Conservation (phyloP, 2,329 filamentous ascomycete species). For the Claviceps lovelessii region DNA sequence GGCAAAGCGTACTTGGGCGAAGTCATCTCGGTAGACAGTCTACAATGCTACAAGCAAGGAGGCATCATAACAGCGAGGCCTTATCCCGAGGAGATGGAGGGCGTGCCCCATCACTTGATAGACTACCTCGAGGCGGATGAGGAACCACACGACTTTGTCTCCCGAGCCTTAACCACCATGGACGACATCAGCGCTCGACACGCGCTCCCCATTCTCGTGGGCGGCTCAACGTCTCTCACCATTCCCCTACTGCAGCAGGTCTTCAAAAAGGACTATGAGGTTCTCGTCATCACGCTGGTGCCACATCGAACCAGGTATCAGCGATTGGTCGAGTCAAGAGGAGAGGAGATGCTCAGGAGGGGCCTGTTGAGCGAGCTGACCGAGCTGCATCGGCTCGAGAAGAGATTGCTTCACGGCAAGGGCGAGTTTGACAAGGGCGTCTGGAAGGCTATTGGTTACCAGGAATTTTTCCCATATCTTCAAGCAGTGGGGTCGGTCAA, state of each 20-base stretch:
- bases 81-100: background rate
- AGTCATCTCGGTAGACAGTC: constrained; percentile 2
- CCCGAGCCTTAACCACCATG: background rate
- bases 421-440: background rate
- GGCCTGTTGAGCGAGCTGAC: background rate
- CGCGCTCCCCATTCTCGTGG: background rate
- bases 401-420: background rate
- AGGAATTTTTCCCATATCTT: background rate
- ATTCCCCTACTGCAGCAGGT: background rate
- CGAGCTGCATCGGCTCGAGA: background rate
- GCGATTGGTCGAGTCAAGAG: background rate
- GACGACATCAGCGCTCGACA: background rate
- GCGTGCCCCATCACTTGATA: background rate
- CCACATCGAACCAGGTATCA: background rate
- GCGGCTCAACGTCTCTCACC: constrained; percentile 1
- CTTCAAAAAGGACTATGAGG: background rate
- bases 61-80: background rate
- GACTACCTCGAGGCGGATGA: constrained; percentile 1
- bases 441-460: constrained; percentile 1
- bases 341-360: background rate
- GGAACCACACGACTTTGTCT: background rate
- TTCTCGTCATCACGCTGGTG: background rate
- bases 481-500: background rate
- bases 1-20: background rate
- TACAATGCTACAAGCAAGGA: constrained; percentile 1